Evolutionary conservation across 768 basidiomycete genomes (phyloP), one percentile per base, ranked within the genome.

Genomic region (Suillus tomentosus): DNA sequence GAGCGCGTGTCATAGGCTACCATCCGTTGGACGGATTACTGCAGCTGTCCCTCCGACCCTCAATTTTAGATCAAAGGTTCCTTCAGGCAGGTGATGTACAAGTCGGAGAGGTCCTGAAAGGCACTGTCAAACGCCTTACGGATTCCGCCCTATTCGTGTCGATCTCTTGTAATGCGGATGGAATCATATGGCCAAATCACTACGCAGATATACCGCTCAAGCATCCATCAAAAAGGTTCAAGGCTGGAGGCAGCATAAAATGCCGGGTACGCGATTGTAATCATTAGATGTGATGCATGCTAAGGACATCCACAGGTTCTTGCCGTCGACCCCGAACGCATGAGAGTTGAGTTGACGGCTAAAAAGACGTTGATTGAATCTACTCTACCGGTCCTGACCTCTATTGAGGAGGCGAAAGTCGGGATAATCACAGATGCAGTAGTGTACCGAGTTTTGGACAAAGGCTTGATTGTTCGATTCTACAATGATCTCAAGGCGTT

Each of bases 181-280:
- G 93, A 36, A 90, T 97, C 36, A 82, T 98, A 27, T 98, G 94
- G 92, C 96, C 96, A 1, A 85, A 88, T 65, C 97, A 99, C 73
- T 98, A 92, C 73, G 95, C 97, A 13, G 97, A 99, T 74, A 95
- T 99, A 71, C 74, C 80, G 19, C 82, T 99, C 69, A 97, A 96
- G 73, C 92, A 98, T 73, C 96, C 97, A 11, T 87, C 94, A 53
- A 58, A 27, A 58, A 27, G 57, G 27, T 58, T 58, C 80, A 95
- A 94, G 72, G 79, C 83, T 22, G 96, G 95, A 31, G 82, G 84
- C 4, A 84, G 73, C 60, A 90, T 99, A 97, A 42, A 92, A 79
- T 95, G 94, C 69, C 81, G 94, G 64, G 95, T 95, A 77, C 8
- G 89, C 78, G 11, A 1, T 60, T 14, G 36, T 47, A 40, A 8